These are phyloP conservation scores for Calcarisporium arbuscula DNA, from an alignment of 2,329 filamentous ascomycete genomes.

Conservation along the genomic window DNA sequence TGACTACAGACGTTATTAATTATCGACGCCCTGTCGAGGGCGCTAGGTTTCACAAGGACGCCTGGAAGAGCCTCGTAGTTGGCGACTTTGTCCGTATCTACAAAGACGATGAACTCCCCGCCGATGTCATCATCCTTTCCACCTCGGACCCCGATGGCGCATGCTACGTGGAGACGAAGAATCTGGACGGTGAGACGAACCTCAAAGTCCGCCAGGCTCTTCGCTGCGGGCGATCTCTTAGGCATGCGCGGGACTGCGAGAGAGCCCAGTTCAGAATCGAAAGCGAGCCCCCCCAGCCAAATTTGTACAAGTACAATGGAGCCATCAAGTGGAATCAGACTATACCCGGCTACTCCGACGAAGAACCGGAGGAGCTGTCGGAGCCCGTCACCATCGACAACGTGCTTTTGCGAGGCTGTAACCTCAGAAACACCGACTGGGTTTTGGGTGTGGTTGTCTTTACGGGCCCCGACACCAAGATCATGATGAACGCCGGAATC, in stretches of 20 bases:
- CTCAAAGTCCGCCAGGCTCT: slow-evolving; percentile 90
- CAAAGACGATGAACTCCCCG: slow-evolving; percentile 91
- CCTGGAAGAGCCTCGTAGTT: slow-evolving; percentile 92
- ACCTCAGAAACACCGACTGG: slow-evolving; percentile 94
- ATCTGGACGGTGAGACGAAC: slow-evolving; percentile 95
- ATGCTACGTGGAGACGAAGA: slow-evolving; percentile 98
- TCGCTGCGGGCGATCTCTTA: slow-evolving; percentile 74
- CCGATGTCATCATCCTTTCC: slow-evolving; percentile 85
- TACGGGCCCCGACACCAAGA: slow-evolving; percentile 94
- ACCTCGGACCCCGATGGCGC: slow-evolving; percentile 91
- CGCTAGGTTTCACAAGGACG: slow-evolving; percentile 84
- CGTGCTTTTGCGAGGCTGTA: slow-evolving; percentile 85
- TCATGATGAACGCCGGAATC: slow-evolving; percentile 96
- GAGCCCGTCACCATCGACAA: slow-evolving; percentile 96
- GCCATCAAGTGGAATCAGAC: slow-evolving; percentile 81
- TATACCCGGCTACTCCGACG: slow-evolving; percentile 55
- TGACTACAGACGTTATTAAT: slow-evolving; percentile 63
- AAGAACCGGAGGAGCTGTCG: slow-evolving; percentile 68
- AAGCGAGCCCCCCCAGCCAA: slow-evolving; percentile 85
- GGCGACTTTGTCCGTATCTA: slow-evolving; percentile 96
- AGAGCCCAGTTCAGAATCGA: slow-evolving; percentile 80
- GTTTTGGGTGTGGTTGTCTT: slow-evolving; percentile 86
- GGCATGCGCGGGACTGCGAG: slow-evolving; percentile 89
- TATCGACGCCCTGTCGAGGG: slow-evolving; percentile 57
- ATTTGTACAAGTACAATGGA: slow-evolving; percentile 91